Base-by-base conservation (phyloP, 495 filamentous ascomycete genomes). In the Acidiella bohemica region DNA sequence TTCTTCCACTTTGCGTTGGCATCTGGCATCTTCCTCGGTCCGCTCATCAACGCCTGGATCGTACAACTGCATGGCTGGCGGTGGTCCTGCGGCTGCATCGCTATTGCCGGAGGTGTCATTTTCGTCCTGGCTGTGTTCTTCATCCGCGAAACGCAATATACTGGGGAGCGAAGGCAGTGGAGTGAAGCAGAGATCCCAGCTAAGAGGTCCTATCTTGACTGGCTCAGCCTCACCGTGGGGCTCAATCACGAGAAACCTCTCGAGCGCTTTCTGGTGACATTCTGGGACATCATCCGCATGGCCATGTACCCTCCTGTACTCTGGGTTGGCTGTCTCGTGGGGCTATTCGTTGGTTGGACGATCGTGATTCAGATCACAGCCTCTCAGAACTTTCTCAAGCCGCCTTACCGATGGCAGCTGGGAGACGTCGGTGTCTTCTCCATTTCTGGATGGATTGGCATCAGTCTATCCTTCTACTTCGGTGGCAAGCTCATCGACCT, bases 401-500 rank as follows among this genome's bases (percentile, higher is more conserved):
- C 44, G 16, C 44, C 44, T 1, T 44, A 44, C 26, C 7, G 11
- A 10, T 44, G 42, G 42, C 2, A 38, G 17, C 16, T 44, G 10
- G 23, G 33, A 11, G 18, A 12, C 13, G 33, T 49, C 19, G 46
- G 46, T 27, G 6, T 44, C 16, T 41, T 49, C 27, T 49, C 46
- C 4, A 16, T 49, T 18, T 36, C 46, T 4, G 46, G 32, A 18
- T 44, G 25, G 26, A 22, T 49, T 24, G 46, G 46, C 19, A 31
- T 33, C 21, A 18, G 44, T 8, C 28, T 49, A n/a, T 49, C 46
- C 5, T 49, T 49, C 46, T 43, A 39, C 33, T 45, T 49, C 27
- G 46, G 46, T 13, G 46, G 46, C 41, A 44, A 32, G 28, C 41
- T 49, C 28, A 49, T 49, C 30, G 46, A 49, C 28, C 21, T 49